A percentile compares a stretch with the other conserved stretches of the same genome.
phyloP scores from a whole-genome alignment of 768 basidiomycete species.

The Tephrocybe sp. region DNA sequence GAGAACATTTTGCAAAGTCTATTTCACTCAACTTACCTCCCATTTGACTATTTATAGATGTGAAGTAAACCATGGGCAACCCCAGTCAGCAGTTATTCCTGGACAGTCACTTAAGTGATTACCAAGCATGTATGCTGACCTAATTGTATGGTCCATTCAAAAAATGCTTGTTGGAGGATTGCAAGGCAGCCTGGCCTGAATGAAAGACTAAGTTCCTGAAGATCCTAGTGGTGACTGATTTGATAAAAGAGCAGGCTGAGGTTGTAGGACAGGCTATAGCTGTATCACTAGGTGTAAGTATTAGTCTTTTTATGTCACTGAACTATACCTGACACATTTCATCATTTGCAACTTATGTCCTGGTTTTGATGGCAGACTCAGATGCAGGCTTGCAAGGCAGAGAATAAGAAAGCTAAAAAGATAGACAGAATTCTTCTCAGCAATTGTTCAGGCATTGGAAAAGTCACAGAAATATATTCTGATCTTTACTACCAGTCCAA shows the following conservation, averaged over 20 bases:
- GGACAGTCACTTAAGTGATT: background rate
- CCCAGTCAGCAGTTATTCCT: background rate
- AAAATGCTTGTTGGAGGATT: background rate
- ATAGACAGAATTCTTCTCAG: background rate
- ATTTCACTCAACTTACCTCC: background rate
- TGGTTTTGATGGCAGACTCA: constrained; percentile 2
- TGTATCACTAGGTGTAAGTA: background rate
- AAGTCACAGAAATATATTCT: constrained; percentile 1
- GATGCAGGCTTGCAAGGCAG: background rate
- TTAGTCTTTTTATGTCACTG: background rate
- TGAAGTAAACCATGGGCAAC: background rate
- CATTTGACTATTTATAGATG: background rate
- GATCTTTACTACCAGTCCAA: constrained; percentile 6
- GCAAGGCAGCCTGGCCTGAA: constrained; percentile 2
- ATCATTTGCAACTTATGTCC: background rate
- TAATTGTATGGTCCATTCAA: background rate
- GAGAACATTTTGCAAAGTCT: too few relatives aligned
- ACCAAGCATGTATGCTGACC: background rate
- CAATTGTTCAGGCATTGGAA: too few relatives aligned
- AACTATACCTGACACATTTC: background rate
- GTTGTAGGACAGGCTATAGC: background rate
- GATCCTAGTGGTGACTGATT: background rate
- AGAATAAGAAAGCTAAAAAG: background rate
- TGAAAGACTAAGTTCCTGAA: background rate
- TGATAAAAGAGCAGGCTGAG: background rate